phyloP scores from a whole-genome alignment of 768 basidiomycete species.

The Podaxis mareebaensis region DNA sequence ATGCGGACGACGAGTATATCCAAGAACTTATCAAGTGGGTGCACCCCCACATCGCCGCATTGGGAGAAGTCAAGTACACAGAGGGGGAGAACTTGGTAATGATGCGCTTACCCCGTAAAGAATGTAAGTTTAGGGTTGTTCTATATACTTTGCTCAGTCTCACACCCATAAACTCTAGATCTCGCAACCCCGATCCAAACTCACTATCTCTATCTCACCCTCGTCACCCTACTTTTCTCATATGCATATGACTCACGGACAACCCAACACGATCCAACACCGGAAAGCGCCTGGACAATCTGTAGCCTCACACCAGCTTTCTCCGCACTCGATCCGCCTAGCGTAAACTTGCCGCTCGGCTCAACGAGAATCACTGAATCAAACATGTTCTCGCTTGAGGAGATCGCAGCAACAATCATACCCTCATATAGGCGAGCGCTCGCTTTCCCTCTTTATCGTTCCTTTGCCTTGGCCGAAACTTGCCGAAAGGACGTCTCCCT shows the following conservation, averaged over 20 bases:
- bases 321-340: conserved; percentile 71
- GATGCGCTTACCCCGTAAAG: conserved; percentile 56
- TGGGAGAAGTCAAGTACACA: conserved; percentile 51
- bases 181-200: conserved; percentile 56
- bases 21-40: conserved; percentile 68
- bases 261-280: conserved; percentile 76
- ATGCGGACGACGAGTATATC: conserved; percentile 74
- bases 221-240: conserved; percentile 75
- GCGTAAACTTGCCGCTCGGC: conserved; percentile 27
- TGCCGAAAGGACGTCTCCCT: conserved; percentile 66
- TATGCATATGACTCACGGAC: conserved; percentile 81
- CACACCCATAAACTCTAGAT: conserved; percentile 42
- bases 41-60: conserved; percentile 47
- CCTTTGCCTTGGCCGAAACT: conserved; percentile 69
- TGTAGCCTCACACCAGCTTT: conserved; percentile 72
- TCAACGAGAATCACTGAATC: conserved; percentile 20
- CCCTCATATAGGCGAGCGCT: conserved; percentile 75
- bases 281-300: conserved; percentile 90
- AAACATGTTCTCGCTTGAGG: conserved; percentile 39
- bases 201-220: conserved; percentile 64
- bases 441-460: conserved; percentile 78
- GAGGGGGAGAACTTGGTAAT: conserved; percentile 73
- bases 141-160: not conserved
- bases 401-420: conserved; percentile 51
- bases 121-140: conserved; percentile 40